phyloP scores from a whole-genome alignment of 2,329 filamentous ascomycete genomes.

The Aureobasidium uvarum region DNA sequence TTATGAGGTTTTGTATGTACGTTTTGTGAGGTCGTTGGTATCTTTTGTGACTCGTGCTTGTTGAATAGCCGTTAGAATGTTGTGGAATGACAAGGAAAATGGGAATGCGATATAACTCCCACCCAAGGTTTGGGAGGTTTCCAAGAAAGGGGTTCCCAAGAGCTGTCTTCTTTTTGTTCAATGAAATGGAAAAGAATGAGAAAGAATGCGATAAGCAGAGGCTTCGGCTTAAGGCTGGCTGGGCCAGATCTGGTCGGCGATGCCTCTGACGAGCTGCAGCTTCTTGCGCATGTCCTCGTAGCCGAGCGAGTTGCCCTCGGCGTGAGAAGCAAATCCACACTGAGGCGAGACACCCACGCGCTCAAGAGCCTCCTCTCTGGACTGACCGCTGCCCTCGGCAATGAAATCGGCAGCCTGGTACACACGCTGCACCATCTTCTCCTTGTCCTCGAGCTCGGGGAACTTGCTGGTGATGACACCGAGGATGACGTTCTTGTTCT shows the following conservation, averaged over 20 bases:
- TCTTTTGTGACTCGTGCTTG: conserved; percentile 6
- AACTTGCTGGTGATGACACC: conserved; percentile 47
- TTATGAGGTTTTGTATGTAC: background rate
- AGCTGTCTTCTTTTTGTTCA: background rate
- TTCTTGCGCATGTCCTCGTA: conserved; percentile 69
- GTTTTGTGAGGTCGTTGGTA: background rate
- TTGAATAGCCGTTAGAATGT: conserved; percentile 13
- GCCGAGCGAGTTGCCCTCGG: conserved; percentile 65
- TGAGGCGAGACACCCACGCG: conserved; percentile 65
- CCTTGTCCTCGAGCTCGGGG: conserved; percentile 43
- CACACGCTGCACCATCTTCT: conserved; percentile 44
- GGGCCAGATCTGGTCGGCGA: conserved; percentile 69
- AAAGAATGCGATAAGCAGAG: background rate
- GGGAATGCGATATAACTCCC: background rate
- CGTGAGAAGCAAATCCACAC: conserved; percentile 71
- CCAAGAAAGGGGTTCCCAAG: background rate
- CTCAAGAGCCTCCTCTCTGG: conserved; percentile 62
- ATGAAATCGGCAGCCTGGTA: conserved; percentile 59
- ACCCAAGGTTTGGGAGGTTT: background rate
- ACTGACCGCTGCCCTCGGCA: conserved; percentile 63
- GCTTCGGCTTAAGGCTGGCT: conserved; percentile 39
- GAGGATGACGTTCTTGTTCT: conserved; percentile 44
- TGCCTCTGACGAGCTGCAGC: conserved; percentile 63
- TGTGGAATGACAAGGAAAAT: background rate
- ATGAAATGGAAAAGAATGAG: background rate